phyloP scores from a whole-genome alignment of 169 alveolate genomes.

The Miamiensis avidus region DNA sequence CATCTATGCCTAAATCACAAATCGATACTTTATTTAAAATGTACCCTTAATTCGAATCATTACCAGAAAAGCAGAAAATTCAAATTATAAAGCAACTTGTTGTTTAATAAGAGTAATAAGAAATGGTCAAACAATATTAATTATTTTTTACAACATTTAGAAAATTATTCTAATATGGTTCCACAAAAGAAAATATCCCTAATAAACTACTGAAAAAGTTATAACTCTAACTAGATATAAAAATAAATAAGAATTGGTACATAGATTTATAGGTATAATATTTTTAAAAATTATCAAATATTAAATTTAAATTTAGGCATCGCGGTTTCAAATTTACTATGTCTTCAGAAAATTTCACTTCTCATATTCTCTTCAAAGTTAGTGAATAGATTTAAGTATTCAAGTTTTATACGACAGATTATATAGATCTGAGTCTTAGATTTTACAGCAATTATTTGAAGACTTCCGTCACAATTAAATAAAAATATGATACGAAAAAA shows the following conservation, averaged over 20 bases:
- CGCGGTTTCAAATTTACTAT: background rate
- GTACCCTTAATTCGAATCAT: background rate
- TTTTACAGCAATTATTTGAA: slow-evolving; percentile 7
- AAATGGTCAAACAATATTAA: too few species aligned
- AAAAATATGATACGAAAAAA: background rate
- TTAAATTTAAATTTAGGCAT: background rate
- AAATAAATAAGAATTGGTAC: background rate
- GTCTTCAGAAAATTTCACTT: slow-evolving; percentile 2
- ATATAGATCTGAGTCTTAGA: background rate
- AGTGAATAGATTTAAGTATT: background rate
- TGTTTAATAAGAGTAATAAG: background rate
- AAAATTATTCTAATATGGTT: too few species aligned
- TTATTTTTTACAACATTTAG: background rate
- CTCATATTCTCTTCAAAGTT: slow-evolving; percentile 5
- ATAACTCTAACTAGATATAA: background rate
- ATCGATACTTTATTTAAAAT: background rate
- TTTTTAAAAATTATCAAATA: too few species aligned
- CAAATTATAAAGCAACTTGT: background rate
- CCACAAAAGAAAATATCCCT: slow-evolving; percentile 3
- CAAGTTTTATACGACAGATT: background rate
- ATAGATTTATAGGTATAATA: too few species aligned
- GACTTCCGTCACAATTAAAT: background rate
- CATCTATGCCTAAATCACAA: background rate
- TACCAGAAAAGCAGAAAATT: background rate
- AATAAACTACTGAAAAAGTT: slow-evolving; percentile 3